Base-by-base conservation (phyloP, 1,284 basidiomycete species). In the Ceratobasidium theobromae region DNA sequence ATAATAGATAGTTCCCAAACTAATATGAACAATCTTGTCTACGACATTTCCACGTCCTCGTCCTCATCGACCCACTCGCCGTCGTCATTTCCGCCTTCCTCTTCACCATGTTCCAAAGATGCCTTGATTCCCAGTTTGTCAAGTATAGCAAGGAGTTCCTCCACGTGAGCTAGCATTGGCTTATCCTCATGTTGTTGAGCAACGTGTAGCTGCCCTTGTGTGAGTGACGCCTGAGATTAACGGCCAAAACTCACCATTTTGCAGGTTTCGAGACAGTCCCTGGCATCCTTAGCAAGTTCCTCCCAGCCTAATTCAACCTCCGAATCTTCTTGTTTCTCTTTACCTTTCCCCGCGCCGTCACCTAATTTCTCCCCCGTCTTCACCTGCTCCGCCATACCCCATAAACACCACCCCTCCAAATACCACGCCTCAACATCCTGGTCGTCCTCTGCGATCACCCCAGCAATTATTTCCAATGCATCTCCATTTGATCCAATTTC, bases 381-480 rank as follows among this genome's bases (percentile, higher is more conserved):
- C 16, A 83, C 82, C 68, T 84, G 81, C 73, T 90, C 86, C 0
- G 84, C 82, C 83, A 87, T 85, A 45, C 95, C 79, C 78, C 87
- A 93, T 81, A 93, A 94, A 67, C 91, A 89, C 92, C 93, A 95
- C 58, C 93, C 95, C 75, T 95, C 91, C n/a, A 96, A 83, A 75
- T 97, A 97, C 84, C 93, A 95, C 2, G 89, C 92, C 73, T 96
- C 94, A 4, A 95, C 86, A 66, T 94, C 89, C 73, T 93, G 85
- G 70, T 94, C 91, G 76, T 96, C 92, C 11, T 87, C 80, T 11
- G 88, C 84, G 75, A 95, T 88, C 27, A 95, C 82, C 3, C 87
- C 88, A 45, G 91, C 85, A 12, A 97, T 77, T 4, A 95, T 86
- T 43, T 89, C 79, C 12, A 96, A 77, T 1, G 93, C 93, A 14